These are phyloP conservation scores for Naumovozyma dairenensis DNA, from an alignment of 805 yeast species.

Conservation along the genomic window DNA sequence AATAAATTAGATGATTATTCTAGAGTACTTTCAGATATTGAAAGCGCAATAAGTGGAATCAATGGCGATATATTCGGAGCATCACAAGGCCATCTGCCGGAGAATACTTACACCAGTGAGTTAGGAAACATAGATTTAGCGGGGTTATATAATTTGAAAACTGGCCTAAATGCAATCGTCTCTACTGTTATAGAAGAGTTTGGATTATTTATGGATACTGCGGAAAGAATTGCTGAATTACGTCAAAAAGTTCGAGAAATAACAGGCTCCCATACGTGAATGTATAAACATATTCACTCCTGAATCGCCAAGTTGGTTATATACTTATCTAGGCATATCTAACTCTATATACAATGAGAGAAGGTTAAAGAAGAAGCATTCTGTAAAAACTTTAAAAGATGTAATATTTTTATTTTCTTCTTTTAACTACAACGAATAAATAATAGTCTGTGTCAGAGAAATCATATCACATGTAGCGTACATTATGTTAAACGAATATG, in stretches of 20 bases:
- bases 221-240: slow-evolving; percentile 62
- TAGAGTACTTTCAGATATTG: slow-evolving; percentile 41
- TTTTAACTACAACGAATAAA: too few species aligned
- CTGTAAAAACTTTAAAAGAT: too few species aligned
- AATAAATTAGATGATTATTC: slow-evolving; percentile 42
- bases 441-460: too few species aligned
- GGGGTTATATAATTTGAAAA: slow-evolving; percentile 18
- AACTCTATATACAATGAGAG: too few species aligned
- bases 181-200: slow-evolving; percentile 61
- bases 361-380: too few species aligned
- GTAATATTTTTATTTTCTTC: too few species aligned
- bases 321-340: too few species aligned
- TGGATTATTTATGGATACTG: slow-evolving; percentile 60
- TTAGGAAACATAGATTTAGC: slow-evolving; percentile 14
- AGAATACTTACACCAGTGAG: slow-evolving; percentile 1
- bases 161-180: slow-evolving; percentile 40
- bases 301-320: too few species aligned
- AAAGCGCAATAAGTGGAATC: slow-evolving; percentile 51
- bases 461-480: too few species aligned
- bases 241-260: slow-evolving; percentile 41
- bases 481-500: neutral
- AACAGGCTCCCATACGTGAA: slow-evolving; percentile 1
- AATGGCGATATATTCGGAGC: slow-evolving; percentile 35
- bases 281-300: neutral
- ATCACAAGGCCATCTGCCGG: neutral